A percentile compares a stretch with the other conserved stretches of the same genome.
Evolutionary conservation across 2,329 filamentous ascomycete species (phyloP).

Genomic region (Aaosphaeria arxii): DNA sequence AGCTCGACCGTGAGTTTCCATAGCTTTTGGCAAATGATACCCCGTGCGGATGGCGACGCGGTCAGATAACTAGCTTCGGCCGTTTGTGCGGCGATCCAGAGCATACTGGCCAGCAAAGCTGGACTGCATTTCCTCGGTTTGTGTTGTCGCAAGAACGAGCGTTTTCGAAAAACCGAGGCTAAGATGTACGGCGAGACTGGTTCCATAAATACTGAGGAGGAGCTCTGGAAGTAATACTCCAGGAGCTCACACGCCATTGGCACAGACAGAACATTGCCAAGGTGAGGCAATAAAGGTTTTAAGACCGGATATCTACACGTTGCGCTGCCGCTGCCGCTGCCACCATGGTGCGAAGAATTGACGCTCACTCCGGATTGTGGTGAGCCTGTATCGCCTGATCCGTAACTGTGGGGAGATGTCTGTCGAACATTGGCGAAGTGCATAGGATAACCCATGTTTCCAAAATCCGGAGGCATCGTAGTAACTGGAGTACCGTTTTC

Average conservation of each 20-base stretch:
- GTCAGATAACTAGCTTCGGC: constrained; percentile 84
- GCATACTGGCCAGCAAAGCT: constrained; percentile 83
- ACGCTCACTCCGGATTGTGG: constrained; percentile 34
- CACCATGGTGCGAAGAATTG: constrained; percentile 31
- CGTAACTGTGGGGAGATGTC: constrained; percentile 34
- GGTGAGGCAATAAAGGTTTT: constrained; percentile 76
- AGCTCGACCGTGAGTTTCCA: constrained; percentile 81
- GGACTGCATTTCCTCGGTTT: constrained; percentile 80
- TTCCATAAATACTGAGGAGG: constrained; percentile 81
- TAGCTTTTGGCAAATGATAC: constrained; percentile 81
- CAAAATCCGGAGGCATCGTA: constrained; percentile 27
- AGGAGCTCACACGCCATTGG: constrained; percentile 83
- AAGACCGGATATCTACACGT: constrained; percentile 73
- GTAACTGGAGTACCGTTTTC: constrained; percentile 23
- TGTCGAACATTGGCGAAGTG: constrained; percentile 28
- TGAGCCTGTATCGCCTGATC: constrained; percentile 34
- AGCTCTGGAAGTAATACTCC: constrained; percentile 87
- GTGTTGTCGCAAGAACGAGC: constrained; percentile 78
- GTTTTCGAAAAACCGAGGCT: constrained; percentile 83
- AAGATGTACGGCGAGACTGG: constrained; percentile 87
- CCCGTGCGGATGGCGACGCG: constrained; percentile 74
- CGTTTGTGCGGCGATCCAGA: constrained; percentile 92
- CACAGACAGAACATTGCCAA: constrained; percentile 74
- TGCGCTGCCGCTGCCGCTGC: neutral
- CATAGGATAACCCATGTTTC: constrained; percentile 30